phyloP scores from a whole-genome alignment of 2,329 filamentous ascomycete species.

The Alternaria sp. region DNA sequence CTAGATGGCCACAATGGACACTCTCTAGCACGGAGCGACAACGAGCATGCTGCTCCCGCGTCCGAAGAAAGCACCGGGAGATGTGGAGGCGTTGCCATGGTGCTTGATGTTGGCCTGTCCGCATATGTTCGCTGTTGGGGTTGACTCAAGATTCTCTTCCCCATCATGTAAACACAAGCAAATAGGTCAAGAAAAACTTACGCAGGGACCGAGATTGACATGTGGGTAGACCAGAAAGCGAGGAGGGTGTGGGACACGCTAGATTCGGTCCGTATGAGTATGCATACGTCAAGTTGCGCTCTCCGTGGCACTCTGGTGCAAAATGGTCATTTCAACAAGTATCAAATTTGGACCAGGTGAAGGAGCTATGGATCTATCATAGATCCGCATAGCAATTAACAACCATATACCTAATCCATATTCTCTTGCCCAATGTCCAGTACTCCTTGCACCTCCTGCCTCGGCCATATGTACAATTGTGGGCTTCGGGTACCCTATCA shows the following conservation, averaged over 20 bases:
- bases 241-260: background rate
- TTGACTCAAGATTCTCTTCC: background rate
- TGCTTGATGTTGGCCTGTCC: background rate
- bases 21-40: background rate
- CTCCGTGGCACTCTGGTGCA: too few species aligned
- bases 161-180: background rate
- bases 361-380: background rate
- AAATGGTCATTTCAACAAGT: background rate
- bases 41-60: background rate
- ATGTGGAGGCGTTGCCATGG: background rate
- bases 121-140: background rate
- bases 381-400: background rate
- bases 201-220: constrained; percentile 2
- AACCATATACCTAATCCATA: constrained; percentile 2
- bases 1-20: background rate
- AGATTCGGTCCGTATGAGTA: background rate
- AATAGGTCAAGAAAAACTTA: background rate
- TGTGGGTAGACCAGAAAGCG: background rate
- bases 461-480: constrained; percentile 43
- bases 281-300: background rate
- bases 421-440: constrained; percentile 3
- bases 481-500: constrained; percentile 23
- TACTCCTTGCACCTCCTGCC: constrained; percentile 19
- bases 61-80: background rate
- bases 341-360: background rate